A percentile compares a stretch with the other conserved stretches of the same genome.
Evolutionary conservation across 345 rosid species (phyloP).

Genomic region (Kandelia obovata): DNA sequence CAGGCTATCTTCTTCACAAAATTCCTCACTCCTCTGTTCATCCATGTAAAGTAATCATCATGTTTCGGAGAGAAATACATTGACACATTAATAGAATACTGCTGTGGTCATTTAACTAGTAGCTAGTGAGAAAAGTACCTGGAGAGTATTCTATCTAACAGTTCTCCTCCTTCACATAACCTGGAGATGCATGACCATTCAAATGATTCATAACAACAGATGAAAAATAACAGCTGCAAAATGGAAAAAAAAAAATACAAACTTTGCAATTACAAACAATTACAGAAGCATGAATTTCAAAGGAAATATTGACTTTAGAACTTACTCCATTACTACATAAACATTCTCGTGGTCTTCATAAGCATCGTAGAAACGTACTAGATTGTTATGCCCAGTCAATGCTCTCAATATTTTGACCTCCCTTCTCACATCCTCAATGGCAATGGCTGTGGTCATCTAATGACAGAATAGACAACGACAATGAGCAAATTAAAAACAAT

Average conservation of each 20-base stretch:
- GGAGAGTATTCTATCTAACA: conserved; percentile 93
- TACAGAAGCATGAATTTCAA: background rate
- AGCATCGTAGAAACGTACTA: conserved; percentile 80
- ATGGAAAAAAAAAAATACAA: background rate
- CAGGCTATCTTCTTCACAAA: background rate
- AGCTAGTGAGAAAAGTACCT: conserved; percentile 43
- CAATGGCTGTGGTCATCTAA: conserved; percentile 96
- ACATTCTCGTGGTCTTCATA: conserved; percentile 86
- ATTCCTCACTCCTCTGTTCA: background rate
- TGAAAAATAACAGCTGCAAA: background rate
- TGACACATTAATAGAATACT: background rate
- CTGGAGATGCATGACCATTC: conserved; percentile 34
- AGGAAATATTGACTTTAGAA: background rate
- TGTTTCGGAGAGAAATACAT: background rate
- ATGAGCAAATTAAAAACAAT: conserved; percentile 7
- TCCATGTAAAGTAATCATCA: background rate
- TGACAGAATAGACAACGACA: conserved; percentile 16
- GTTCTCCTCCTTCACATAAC: conserved; percentile 98
- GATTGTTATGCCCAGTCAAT: conserved; percentile 80
- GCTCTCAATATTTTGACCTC: conserved; percentile 89
- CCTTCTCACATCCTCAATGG: conserved; percentile 96
- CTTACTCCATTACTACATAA: conserved; percentile 95
- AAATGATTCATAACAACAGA: background rate
- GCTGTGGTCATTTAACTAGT: background rate
- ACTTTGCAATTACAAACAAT: background rate